Conservation (phyloP, 1,139 yeast genomes). For the Blastobotrys persicus region DNA sequence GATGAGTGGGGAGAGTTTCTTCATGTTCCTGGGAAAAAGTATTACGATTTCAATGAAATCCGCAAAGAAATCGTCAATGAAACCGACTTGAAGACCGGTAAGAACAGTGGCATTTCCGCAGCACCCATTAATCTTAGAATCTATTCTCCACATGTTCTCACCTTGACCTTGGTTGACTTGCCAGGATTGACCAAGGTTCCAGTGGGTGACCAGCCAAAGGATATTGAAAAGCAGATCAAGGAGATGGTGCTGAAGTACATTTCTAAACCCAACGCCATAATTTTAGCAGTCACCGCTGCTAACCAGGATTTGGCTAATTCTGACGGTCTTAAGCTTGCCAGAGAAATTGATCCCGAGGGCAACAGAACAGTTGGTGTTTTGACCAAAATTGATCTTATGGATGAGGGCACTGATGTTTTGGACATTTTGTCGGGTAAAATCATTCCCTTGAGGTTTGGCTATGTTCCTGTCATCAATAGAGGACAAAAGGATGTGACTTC, state of each 20-base stretch:
- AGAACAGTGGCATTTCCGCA: constrained; percentile 86
- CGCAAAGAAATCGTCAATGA: constrained; percentile 88
- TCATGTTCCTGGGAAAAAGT: constrained; percentile 86
- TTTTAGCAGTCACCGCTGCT: constrained; percentile 93
- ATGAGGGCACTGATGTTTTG: constrained; percentile 97
- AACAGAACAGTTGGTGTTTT: constrained; percentile 93
- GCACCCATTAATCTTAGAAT: constrained; percentile 91
- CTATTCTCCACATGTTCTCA: constrained; percentile 92
- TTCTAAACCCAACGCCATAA: constrained; percentile 93
- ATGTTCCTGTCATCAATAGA: constrained; percentile 95
- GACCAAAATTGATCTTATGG: constrained; percentile 97
- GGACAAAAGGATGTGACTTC: constrained; percentile 94
- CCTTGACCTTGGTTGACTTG: constrained; percentile 91
- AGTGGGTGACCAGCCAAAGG: constrained; percentile 99
- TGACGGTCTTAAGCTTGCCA: constrained; percentile 92
- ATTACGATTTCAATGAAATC: constrained; percentile 86
- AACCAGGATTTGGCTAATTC: constrained; percentile 97
- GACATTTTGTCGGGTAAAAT: constrained; percentile 96
- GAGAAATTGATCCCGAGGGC: constrained; percentile 98
- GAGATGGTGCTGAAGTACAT: constrained; percentile 94
- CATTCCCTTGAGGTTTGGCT: constrained; percentile 92
- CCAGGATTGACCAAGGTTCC: constrained; percentile 99
- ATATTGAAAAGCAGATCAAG: constrained; percentile 89
- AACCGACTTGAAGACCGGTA: constrained; percentile 92
- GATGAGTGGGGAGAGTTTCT: constrained; percentile 99